A percentile compares a stretch with the other conserved stretches of the same genome.
Evolutionary conservation across 805 yeast genomes (phyloP).

Genomic region (Yarrowia sp.): DNA sequence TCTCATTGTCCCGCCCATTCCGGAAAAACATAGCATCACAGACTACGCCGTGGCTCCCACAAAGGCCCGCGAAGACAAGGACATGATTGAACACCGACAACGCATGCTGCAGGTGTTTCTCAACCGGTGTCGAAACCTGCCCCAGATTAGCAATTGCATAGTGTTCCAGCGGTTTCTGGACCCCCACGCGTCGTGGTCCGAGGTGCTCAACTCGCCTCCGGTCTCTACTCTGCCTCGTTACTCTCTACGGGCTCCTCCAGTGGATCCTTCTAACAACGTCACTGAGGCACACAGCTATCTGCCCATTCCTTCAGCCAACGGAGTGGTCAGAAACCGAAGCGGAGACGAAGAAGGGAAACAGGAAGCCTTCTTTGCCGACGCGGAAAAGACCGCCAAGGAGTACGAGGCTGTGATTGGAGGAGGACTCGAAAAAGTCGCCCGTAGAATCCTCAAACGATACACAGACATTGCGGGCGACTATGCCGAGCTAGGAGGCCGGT

Average conservation of each 20-base stretch:
- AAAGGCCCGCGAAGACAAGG: constrained; percentile 44
- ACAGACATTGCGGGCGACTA: constrained; percentile 60
- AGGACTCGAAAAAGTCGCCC: constrained; percentile 56
- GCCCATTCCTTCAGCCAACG: constrained; percentile 55
- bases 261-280: constrained; percentile 51
- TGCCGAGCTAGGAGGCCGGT: constrained; percentile 73
- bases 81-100: constrained; percentile 61
- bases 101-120: constrained; percentile 73
- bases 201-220: constrained; percentile 59
- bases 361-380: constrained; percentile 43
- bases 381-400: constrained; percentile 46
- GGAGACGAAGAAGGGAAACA: constrained; percentile 35
- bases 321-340: constrained; percentile 36
- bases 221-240: constrained; percentile 51
- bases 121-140: constrained; percentile 63
- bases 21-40: constrained; percentile 68
- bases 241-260: constrained; percentile 58
- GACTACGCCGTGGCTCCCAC: constrained; percentile 47
- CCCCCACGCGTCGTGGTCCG: constrained; percentile 81
- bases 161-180: constrained; percentile 77
- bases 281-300: constrained; percentile 58
- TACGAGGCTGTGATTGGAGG: constrained; percentile 45
- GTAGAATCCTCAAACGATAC: constrained; percentile 52
- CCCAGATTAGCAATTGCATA: constrained; percentile 53
- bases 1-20: constrained; percentile 86